These are phyloP conservation scores for Cyberlindnera mississippiensis DNA, from an alignment of 805 yeast species.

Conservation along the genomic window DNA sequence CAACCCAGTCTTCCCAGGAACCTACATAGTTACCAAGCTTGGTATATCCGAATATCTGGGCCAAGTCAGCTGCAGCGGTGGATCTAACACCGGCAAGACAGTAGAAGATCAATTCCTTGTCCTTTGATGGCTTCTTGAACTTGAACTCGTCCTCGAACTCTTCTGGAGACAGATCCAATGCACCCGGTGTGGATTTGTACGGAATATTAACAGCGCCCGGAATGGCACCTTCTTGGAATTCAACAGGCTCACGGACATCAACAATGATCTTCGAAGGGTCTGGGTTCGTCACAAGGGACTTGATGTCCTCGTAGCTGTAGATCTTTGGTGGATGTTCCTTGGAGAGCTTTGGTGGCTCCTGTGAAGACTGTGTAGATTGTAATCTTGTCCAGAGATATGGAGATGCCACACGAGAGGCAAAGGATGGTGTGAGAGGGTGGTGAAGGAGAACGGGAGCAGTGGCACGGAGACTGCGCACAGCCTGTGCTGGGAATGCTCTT, in stretches of 20 bases:
- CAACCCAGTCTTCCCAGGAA: constrained; percentile 81
- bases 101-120: constrained; percentile 78
- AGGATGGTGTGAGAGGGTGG: neutral
- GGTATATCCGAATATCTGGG: constrained; percentile 82
- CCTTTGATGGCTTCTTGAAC: constrained; percentile 68
- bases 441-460: neutral
- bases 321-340: constrained; percentile 27
- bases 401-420: neutral
- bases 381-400: constrained; percentile 8
- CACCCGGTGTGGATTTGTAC: constrained; percentile 87
- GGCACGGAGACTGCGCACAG: constrained; percentile 1
- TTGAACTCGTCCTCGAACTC: constrained; percentile 82
- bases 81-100: constrained; percentile 93
- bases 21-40: constrained; percentile 85
- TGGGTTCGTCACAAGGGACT: constrained; percentile 40
- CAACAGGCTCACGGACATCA: constrained; percentile 92
- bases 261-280: constrained; percentile 55
- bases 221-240: constrained; percentile 63
- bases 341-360: constrained; percentile 30
- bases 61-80: constrained; percentile 86
- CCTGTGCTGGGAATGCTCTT: constrained; percentile 4
- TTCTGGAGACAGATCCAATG: constrained; percentile 71
- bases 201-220: constrained; percentile 88
- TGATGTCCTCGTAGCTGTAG: constrained; percentile 51
- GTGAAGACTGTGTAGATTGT: constrained; percentile 12